Percentiles rank a stretch among this genome's conserved stretches.
Evolutionary conservation across 164 flowering plant species (phyloP).

Genomic region (Aristolochia californica): DNA sequence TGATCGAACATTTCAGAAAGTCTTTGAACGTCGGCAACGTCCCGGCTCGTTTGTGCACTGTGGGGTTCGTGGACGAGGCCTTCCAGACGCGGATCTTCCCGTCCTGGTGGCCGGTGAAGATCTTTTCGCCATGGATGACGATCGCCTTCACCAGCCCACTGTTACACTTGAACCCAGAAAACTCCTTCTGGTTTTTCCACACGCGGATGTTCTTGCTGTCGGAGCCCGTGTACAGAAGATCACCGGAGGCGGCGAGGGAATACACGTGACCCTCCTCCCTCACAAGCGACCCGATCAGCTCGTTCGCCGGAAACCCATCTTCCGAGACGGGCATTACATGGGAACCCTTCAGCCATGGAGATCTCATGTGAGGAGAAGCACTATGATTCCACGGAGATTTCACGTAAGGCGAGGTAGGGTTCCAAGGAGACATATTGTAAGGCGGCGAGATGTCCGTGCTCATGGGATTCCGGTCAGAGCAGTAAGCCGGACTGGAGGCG

Average conservation of each 20-base stretch:
- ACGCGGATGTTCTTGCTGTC: slow-evolving; percentile 93
- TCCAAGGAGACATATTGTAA: slow-evolving; percentile 41
- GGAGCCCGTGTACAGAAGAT: slow-evolving; percentile 76
- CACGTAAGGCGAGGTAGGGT: too few species aligned
- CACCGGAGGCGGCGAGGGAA: slow-evolving; percentile 55
- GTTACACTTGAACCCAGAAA: slow-evolving; percentile 58
- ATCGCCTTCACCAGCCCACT: slow-evolving; percentile 85
- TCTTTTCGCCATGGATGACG: slow-evolving; percentile 47
- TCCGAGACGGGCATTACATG: slow-evolving; percentile 14
- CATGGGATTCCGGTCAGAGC: slow-evolving; percentile 1
- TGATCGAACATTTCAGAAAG: slow-evolving; percentile 52
- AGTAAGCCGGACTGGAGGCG: slow-evolving; percentile 14
- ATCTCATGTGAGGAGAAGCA: slow-evolving; percentile 22
- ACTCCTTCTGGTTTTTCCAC: slow-evolving; percentile 68
- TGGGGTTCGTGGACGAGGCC: slow-evolving; percentile 30
- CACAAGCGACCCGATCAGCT: slow-evolving; percentile 59
- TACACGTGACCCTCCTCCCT: slow-evolving; percentile 86
- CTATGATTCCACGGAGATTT: not conserved
- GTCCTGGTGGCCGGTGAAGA: slow-evolving; percentile 89
- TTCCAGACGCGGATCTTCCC: slow-evolving; percentile 86
- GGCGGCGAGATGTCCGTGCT: slow-evolving; percentile 25
- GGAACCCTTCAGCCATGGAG: slow-evolving; percentile 30
- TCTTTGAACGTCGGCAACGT: slow-evolving; percentile 54
- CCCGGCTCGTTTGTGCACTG: slow-evolving; percentile 43
- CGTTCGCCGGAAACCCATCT: slow-evolving; percentile 7